Percentiles rank a stretch among this genome's conserved stretches.
These are phyloP conservation scores for Pichia sp. DNA, from an alignment of 1,139 yeast species.

Conservation along the genomic window DNA sequence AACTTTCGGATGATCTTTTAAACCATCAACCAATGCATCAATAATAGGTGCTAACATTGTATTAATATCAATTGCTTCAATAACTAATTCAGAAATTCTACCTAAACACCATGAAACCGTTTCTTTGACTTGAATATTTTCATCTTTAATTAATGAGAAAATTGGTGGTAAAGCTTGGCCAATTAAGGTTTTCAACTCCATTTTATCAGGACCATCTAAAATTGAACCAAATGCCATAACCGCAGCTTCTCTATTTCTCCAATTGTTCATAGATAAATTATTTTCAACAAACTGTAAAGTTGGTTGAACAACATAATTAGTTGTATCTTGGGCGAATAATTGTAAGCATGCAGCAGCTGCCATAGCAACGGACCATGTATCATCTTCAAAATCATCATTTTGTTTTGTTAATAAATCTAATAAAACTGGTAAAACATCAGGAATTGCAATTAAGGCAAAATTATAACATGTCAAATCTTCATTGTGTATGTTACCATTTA, in stretches of 20 bases:
- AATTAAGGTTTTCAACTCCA: slow-evolving; percentile 59
- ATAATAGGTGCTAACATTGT: slow-evolving; percentile 63
- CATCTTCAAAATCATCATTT: slow-evolving; percentile 88
- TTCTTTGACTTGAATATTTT: slow-evolving; percentile 79
- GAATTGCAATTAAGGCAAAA: slow-evolving; percentile 78
- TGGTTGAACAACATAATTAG: slow-evolving; percentile 77
- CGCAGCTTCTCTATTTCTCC: slow-evolving; percentile 95
- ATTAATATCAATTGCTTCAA: slow-evolving; percentile 65
- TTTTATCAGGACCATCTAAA: slow-evolving; percentile 86
- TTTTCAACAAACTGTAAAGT: slow-evolving; percentile 77
- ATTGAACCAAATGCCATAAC: slow-evolving; percentile 99
- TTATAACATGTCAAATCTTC: slow-evolving; percentile 43
- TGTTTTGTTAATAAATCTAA: slow-evolving; percentile 76
- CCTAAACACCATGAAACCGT: slow-evolving; percentile 99
- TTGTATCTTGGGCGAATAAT: slow-evolving; percentile 85
- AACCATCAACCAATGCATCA: slow-evolving; percentile 67
- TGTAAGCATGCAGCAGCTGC: slow-evolving; percentile 98
- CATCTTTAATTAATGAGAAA: slow-evolving; percentile 64
- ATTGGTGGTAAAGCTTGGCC: slow-evolving; percentile 80
- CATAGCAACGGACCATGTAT: slow-evolving; percentile 97
- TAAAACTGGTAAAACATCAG: slow-evolving; percentile 83
- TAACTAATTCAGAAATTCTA: slow-evolving; percentile 82
- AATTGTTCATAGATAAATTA: slow-evolving; percentile 52
- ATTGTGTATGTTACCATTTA: slow-evolving; percentile 28
- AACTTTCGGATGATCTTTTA: slow-evolving; percentile 86